Evolutionary conservation across 345 rosid species (phyloP).

Genomic region (Eucalyptus virginea): DNA sequence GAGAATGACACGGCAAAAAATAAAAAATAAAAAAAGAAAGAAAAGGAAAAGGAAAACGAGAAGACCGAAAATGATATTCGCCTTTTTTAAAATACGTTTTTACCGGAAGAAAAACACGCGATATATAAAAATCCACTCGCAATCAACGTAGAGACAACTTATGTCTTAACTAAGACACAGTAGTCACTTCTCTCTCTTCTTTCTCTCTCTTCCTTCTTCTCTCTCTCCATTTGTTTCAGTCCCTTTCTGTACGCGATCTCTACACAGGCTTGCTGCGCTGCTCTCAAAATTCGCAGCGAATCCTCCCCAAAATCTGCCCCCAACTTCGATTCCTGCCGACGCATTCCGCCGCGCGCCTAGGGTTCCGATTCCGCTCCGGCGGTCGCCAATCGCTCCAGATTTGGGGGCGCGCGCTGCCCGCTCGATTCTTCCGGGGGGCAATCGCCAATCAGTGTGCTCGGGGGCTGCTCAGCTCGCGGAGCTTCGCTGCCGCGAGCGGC

Average conservation of each 20-base stretch:
- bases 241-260: conserved; percentile 4
- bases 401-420: not conserved
- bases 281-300: not conserved
- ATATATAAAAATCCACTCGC: not conserved
- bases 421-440: not conserved
- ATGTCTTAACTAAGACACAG: not conserved
- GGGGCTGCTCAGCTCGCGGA: not conserved
- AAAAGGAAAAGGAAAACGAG: not conserved
- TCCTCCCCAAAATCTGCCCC: not conserved
- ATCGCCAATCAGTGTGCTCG: not conserved
- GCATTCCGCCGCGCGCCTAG: not conserved
- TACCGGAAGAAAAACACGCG: too few species aligned
- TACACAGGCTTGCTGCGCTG: not conserved
- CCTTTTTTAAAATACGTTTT: not conserved
- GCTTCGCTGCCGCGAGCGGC: not conserved
- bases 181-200: not conserved
- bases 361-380: not conserved
- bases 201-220: not conserved
- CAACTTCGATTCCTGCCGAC: not conserved
- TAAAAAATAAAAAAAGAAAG: not conserved
- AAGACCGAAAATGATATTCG: not conserved
- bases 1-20: not conserved
- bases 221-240: not conserved
- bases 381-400: not conserved
- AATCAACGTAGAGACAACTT: conserved; percentile 3